These are phyloP conservation scores for Boletus sensibilis DNA, from an alignment of 768 basidiomycete genomes.

Conservation along the genomic window DNA sequence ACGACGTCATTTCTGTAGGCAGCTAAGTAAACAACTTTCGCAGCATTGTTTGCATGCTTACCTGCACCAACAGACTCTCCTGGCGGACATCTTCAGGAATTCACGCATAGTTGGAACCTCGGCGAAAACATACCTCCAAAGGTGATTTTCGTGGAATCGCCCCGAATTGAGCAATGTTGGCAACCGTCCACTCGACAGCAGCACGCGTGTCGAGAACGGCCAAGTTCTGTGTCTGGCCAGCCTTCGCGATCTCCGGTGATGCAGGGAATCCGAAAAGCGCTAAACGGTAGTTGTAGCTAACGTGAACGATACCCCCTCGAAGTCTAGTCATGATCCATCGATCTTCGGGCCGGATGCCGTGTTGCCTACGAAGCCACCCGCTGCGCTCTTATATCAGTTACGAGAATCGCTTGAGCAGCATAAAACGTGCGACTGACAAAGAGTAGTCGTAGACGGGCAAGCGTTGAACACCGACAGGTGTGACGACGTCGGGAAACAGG, in stretches of 20 bases:
- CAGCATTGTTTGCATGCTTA: background rate
- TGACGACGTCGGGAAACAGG: background rate
- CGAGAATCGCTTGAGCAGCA: background rate
- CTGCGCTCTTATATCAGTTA: background rate
- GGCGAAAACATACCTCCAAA: background rate
- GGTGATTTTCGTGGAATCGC: background rate
- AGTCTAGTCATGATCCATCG: background rate
- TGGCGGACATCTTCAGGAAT: background rate
- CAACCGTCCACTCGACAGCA: background rate
- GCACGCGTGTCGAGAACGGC: background rate
- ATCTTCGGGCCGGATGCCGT: background rate
- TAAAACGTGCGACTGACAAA: background rate
- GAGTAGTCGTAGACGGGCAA: background rate
- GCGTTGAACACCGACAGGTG: background rate
- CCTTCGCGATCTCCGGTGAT: background rate
- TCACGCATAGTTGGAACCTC: too few species aligned
- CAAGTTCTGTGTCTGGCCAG: background rate
- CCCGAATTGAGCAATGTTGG: background rate
- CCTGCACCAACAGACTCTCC: background rate
- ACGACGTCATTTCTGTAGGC: background rate
- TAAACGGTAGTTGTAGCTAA: background rate
- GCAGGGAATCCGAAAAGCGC: background rate
- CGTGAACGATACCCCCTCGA: slow-evolving; percentile 3
- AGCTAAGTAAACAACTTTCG: too few species aligned
- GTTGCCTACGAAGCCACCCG: background rate